Evolutionary conservation across 441 rosid genomes (phyloP).

Genomic region (Euphorbia schlechtendalii): DNA sequence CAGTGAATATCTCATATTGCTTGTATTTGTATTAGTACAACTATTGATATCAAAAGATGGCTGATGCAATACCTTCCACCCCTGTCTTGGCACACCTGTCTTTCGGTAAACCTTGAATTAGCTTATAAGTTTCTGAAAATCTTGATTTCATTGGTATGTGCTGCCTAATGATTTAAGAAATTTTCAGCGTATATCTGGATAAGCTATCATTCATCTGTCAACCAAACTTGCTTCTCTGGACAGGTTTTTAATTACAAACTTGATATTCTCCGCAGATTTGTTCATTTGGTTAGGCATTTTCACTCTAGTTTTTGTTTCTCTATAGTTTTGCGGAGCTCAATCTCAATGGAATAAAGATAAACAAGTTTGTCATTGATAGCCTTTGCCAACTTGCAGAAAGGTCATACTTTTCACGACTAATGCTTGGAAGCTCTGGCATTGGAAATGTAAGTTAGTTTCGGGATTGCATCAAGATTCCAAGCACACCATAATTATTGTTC

Average conservation of each 20-base stretch:
- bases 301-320: conserved; percentile 10
- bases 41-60: conserved; percentile 66
- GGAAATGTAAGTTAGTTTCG: conserved; percentile 57
- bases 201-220: conserved; percentile 50
- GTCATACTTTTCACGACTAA: conserved; percentile 59
- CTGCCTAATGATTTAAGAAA: conserved; percentile 13
- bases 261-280: background rate
- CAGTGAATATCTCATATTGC: no score
- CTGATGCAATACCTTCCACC: conserved; percentile 56
- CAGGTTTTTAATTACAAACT: conserved; percentile 39
- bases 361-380: conserved; percentile 52
- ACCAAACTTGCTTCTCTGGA: conserved; percentile 55
- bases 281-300: background rate
- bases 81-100: conserved; percentile 70
- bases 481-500: conserved; percentile 1
- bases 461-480: conserved; percentile 3
- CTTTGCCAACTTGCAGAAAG: conserved; percentile 65
- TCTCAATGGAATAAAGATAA: conserved; percentile 72
- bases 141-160: conserved; percentile 7
- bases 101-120: conserved; percentile 45
- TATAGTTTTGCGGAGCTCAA: conserved; percentile 76
- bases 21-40: no score
- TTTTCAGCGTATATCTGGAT: conserved; percentile 68
- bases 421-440: conserved; percentile 73
- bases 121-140: conserved; percentile 15